Conservation (phyloP, 441 rosid genomes). For the Euphorbia schlechtendalii region DNA sequence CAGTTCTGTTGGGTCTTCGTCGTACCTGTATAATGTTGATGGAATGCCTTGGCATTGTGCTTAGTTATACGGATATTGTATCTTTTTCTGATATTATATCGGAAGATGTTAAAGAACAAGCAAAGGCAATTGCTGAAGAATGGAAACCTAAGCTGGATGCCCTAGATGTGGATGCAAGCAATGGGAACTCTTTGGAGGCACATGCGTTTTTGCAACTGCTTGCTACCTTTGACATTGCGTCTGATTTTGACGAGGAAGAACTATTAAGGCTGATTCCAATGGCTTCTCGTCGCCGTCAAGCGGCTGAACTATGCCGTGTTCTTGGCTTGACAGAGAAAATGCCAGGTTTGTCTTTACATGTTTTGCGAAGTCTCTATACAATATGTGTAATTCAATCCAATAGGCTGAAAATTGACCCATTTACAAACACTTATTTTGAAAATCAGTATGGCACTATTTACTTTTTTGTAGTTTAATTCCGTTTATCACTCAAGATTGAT, state of each 20-base stretch:
- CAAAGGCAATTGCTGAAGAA: conserved; percentile 67
- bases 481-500: neutral
- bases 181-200: conserved; percentile 97
- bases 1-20: conserved; percentile 77
- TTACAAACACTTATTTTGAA: neutral
- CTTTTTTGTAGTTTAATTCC: neutral
- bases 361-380: neutral
- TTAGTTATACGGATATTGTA: conserved; percentile 36
- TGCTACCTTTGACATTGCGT: conserved; percentile 77
- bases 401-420: neutral
- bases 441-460: no score
- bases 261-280: conserved; percentile 72
- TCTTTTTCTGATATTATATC: conserved; percentile 50
- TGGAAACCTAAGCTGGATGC: conserved; percentile 83
- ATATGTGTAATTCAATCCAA: neutral
- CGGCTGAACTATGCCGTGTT: conserved; percentile 85
- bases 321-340: conserved; percentile 83
- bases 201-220: conserved; percentile 96
- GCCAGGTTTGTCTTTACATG: conserved; percentile 59
- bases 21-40: conserved; percentile 96
- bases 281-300: conserved; percentile 98
- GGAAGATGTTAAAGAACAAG: conserved; percentile 56
- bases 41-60: conserved; percentile 86
- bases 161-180: conserved; percentile 76
- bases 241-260: conserved; percentile 65